Evolutionary conservation across 169 alveolate species (phyloP), one percentile per base, ranked within the genome.

Genomic region (Cryptosporidium tyzzeri): DNA sequence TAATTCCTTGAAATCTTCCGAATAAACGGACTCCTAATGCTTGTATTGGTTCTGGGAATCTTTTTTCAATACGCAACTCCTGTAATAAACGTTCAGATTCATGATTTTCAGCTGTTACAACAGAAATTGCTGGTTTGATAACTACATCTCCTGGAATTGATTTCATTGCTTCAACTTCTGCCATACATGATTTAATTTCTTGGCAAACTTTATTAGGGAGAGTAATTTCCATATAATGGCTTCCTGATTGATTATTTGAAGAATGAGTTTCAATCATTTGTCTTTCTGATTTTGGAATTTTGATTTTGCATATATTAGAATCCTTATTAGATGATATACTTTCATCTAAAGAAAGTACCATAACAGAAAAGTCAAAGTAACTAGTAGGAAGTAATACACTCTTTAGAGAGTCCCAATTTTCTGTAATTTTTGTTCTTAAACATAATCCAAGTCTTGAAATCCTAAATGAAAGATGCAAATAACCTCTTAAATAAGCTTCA

Each of bases 101-200:
- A 33, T 80, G 75, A 23, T 80, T 80, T 12, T 80, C 89, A 21
- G 89, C 89, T 18, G 89, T 80, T 18, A 80, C 89, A n/a, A 80
- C 75, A 12, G 89, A 37, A 10, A 80, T 62, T 2, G 89, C 89
- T 26, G 89, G 89, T 23, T 80, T 80, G 6, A 80, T 59, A 6
- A 80, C 89, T 12, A 0, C 51, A 33, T 80, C 89, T 26, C 89
- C 89, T 41, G 75, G 73, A 26, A 80, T 62, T 80, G 89, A 80
- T 31, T 48, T 80, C 62, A 62, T 37, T 59, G 89, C 69, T 10
- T 80, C 89, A 7, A 80, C 70, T 7, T 41, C 39, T 16, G 80
- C 53, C 75, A 80, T 65, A 41, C 89, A 80, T n/a, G 44, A 45
- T 21, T 59, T 80, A 26, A 80, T 65, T 31, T 23, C 33, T 14